Conservation (phyloP, 106 monocot species). For the Allium fistulosum region DNA sequence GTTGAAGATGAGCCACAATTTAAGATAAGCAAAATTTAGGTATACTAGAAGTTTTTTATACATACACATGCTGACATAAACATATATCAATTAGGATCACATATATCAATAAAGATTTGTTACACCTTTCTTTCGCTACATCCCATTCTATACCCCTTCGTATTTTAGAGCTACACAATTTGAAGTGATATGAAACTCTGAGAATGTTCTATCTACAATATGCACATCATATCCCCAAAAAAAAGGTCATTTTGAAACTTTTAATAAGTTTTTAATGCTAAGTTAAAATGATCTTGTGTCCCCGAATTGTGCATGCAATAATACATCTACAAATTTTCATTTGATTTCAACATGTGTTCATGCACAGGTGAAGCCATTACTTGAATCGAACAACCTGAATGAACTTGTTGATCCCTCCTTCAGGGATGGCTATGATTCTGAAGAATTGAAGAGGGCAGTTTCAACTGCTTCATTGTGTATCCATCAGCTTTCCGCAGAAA, state of each 20-base stretch:
- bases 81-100: too few species aligned
- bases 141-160: too few species aligned
- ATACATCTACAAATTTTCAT: neutral
- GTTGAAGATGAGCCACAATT: neutral
- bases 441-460: constrained; percentile 41
- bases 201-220: too few species aligned
- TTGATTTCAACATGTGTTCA: neutral
- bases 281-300: too few species aligned
- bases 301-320: neutral
- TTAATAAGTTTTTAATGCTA: too few species aligned
- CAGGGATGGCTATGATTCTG: constrained; percentile 26
- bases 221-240: too few species aligned
- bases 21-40: neutral
- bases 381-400: constrained; percentile 37
- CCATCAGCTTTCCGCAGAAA: constrained; percentile 47
- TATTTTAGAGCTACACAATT: too few species aligned
- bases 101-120: too few species aligned
- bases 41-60: neutral
- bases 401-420: constrained; percentile 52
- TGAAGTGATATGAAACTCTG: too few species aligned
- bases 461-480: constrained; percentile 67
- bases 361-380: constrained; percentile 59
- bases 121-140: too few species aligned
- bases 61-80: too few species aligned
- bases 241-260: too few species aligned